Evolutionary conservation across 176 grass and related monocot genomes (phyloP).

Genomic region (Juncus inflexus): DNA sequence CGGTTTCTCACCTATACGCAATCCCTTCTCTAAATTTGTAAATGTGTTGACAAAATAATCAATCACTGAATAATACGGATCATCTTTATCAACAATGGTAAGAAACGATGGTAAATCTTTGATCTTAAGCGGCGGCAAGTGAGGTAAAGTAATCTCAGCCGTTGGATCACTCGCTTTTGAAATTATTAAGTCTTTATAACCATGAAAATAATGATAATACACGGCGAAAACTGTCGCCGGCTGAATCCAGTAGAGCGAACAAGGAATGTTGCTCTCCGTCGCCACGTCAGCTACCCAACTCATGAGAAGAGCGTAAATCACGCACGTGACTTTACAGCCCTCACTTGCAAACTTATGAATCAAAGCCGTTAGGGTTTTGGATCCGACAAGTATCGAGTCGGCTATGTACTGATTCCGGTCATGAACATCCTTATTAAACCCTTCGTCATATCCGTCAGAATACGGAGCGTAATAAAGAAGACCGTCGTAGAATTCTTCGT

Average conservation of each 20-base stretch:
- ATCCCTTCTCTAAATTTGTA: constrained; percentile 2
- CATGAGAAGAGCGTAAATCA: constrained; percentile 25
- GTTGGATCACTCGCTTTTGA: not conserved
- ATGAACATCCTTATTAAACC: not conserved
- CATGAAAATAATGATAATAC: constrained; percentile 53
- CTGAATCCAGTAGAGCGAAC: constrained; percentile 50
- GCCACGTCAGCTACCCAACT: constrained; percentile 28
- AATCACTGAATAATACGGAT: not conserved
- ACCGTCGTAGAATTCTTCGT: constrained; percentile 39
- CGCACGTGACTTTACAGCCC: constrained; percentile 37
- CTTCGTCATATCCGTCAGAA: constrained; percentile 40
- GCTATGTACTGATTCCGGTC: not conserved
- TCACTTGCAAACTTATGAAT: constrained; percentile 16
- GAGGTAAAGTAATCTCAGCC: constrained; percentile 27
- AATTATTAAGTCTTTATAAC: constrained; percentile 18
- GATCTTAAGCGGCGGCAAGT: constrained; percentile 23
- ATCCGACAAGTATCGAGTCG: constrained; percentile 1
- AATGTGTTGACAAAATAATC: constrained; percentile 19
- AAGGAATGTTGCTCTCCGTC: constrained; percentile 14
- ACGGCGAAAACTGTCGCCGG: constrained; percentile 32
- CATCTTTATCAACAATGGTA: not conserved
- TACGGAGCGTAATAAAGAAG: constrained; percentile 38
- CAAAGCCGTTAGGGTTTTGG: constrained; percentile 7
- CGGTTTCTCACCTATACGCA: constrained; percentile 5
- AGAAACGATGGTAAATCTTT: constrained; percentile 39